Base-by-base conservation (phyloP, 2,329 filamentous ascomycete genomes). In the Gnomoniopsis sp. region DNA sequence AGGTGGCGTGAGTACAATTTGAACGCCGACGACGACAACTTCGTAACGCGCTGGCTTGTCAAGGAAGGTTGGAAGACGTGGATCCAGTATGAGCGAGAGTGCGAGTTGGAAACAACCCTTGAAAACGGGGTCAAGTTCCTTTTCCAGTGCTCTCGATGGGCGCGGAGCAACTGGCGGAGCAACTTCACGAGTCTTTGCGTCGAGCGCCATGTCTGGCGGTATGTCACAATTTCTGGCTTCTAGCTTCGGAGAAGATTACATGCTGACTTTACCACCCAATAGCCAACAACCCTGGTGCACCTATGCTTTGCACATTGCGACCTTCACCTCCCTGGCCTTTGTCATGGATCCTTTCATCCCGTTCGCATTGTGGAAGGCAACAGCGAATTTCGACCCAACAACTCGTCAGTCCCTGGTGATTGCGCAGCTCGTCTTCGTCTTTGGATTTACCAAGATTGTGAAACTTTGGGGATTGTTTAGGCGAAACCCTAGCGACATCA, bases 11-110 rank as follows among this genome's bases (percentile, higher is more conserved):
- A 88, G 67, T 96, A 89, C 75, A 93, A 93, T 69, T 82, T 98
- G 62, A 97, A 97, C 70, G 92, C 93, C 26, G 93, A 98, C 74
- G 93, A 98, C 73, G 93, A 98, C 80, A 98, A 98, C 76, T 98
- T 97, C 76, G 91, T 98, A 67, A 97, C 93, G 7, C 88, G 93
- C 59, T 98, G 93, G 93, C 83, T 98, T 69, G 93, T 97, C 66
- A 90, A 87, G 64, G 89, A 96, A 76, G 84, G 88, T 65, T 96
- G 91, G 90, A 91, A 96, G 77, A 97, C 93, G 22, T 93, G 90
- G 81, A 90, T 97, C 73, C 93, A 98, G 77, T 96, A 96, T 76
- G 88, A 96, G 72, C 85, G 83, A 50, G 91, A 96, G 70, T 96
- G 91, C 68, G 90, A 96, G 74, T 88, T 98, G 61, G 88, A 95